Conservation (phyloP, 2,329 filamentous ascomycete species). For the Fusarium nanum region DNA sequence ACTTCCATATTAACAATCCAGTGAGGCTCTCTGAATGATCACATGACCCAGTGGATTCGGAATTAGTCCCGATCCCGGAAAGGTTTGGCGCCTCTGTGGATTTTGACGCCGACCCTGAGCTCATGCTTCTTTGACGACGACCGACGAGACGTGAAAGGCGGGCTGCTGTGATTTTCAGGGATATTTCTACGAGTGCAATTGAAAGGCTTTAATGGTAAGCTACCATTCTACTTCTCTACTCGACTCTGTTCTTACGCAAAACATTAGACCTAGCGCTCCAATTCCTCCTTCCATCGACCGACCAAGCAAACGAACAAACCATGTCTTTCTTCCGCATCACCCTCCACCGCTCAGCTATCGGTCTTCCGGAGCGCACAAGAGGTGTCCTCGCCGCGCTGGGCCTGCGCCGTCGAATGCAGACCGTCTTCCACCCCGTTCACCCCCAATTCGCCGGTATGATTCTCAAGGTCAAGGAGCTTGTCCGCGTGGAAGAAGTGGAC, state of each 20-base stretch:
- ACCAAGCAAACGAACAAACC: not conserved
- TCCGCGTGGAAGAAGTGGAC: slow-evolving; percentile 83
- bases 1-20: too few relatives aligned
- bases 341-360: slow-evolving; percentile 88
- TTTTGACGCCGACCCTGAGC: slow-evolving; percentile 32
- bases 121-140: slow-evolving; percentile 34
- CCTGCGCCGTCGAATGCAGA: slow-evolving; percentile 84
- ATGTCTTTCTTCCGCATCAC: slow-evolving; percentile 93
- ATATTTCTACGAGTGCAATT: slow-evolving; percentile 2
- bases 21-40: not conserved
- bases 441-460: slow-evolving; percentile 89
- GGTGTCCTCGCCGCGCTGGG: slow-evolving; percentile 88
- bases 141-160: slow-evolving; percentile 26
- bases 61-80: slow-evolving; percentile 1
- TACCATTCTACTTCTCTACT: accelerated
- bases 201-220: slow-evolving; percentile 15
- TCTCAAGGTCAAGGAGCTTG: slow-evolving; percentile 92
- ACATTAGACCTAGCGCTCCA: slow-evolving; percentile 23
- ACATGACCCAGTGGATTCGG: slow-evolving; percentile 8
- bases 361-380: slow-evolving; percentile 81
- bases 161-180: slow-evolving; percentile 18
- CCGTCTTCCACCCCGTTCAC: slow-evolving; percentile 88
- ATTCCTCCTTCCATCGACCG: slow-evolving; percentile 1
- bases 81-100: slow-evolving; percentile 27
- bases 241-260: slow-evolving; percentile 12